Evolutionary conservation across 352 stramenopile species (phyloP), one percentile per base, ranked within the genome.

Genomic region (Globisporangium solare): DNA sequence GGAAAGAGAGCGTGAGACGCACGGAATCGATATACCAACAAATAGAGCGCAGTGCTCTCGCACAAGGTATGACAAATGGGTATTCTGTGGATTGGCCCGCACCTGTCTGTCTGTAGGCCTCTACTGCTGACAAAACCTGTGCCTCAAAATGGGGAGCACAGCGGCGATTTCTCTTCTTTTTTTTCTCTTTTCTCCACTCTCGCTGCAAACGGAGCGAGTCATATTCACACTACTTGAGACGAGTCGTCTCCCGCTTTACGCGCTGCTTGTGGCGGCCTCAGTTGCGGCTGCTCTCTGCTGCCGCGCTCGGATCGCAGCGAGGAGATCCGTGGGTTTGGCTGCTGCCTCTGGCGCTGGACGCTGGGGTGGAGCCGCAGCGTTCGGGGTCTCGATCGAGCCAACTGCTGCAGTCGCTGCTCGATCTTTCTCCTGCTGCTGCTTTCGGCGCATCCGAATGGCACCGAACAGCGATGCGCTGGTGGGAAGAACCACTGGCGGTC

Each of bases 231-330:
- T 15, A 50, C 13, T 22, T 11, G 37, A 21, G 39, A 21, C 47
- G 22, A 31, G 5, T 18, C 46, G 18, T 40, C 47, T 51, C 47
- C 5, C 15, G 12, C 22, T 15, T 17, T 13, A 59, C 35, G 43
- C 50, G 20, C 50, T 56, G 18, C 17, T 21, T 5, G 48, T 53
- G 32, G 24, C 57, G 32, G 24, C 57, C 17, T 20, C 13, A 35
- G 15, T 45, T 15, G 37, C 27, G 24, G 62, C 24, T 35, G 20
- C 7, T 42, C 54, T 56, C 40, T 48, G 22, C 51, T 78, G 75
- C 6, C 73, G 74, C 20, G 73, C 71, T 58, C 78, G 74, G 61
- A 92, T 92, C 24, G 76, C 74, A n/a, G 79, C 75, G 46, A 92
- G 71, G 13, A 92, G 60, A 39, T 86, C 70, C 21, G 75, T 35